These are phyloP conservation scores for Neurospora pannonica DNA, from an alignment of 495 filamentous ascomycete genomes.

Conservation along the genomic window DNA sequence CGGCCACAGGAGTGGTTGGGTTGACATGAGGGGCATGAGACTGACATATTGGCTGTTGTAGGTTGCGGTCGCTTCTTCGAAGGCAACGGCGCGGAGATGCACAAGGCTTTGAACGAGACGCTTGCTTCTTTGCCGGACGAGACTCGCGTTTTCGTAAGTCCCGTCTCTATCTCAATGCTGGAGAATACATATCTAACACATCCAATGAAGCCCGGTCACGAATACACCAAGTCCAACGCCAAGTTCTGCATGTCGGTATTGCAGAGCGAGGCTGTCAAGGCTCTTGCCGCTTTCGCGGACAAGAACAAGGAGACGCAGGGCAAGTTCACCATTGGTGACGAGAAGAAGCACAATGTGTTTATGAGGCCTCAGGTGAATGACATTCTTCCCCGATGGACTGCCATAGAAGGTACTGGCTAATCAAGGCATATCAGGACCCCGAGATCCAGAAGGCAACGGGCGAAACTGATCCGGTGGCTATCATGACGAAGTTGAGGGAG, in stretches of 20 bases:
- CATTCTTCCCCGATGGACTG: background rate
- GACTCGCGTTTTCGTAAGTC: slow-evolving; percentile 84
- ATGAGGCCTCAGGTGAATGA: slow-evolving; percentile 74
- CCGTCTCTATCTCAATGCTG: too few relatives aligned
- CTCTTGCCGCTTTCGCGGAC: slow-evolving; percentile 69
- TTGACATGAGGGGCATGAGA: too few relatives aligned
- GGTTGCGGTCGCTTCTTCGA: slow-evolving; percentile 98
- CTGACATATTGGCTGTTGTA: slow-evolving; percentile 17
- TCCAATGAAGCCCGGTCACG: slow-evolving; percentile 96
- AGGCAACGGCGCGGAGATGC: slow-evolving; percentile 77
- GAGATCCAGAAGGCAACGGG: slow-evolving; percentile 76
- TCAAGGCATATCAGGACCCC: slow-evolving; percentile 72
- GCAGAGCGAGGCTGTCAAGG: slow-evolving; percentile 64
- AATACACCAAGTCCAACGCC: slow-evolving; percentile 92
- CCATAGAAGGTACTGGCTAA: background rate
- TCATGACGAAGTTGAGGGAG: slow-evolving; percentile 78
- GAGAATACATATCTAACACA: too few relatives aligned
- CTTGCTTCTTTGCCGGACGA: slow-evolving; percentile 78
- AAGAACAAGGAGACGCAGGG: slow-evolving; percentile 83
- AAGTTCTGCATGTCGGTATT: slow-evolving; percentile 72
- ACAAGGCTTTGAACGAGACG: slow-evolving; percentile 80
- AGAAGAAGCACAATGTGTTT: slow-evolving; percentile 98
- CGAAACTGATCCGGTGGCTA: slow-evolving; percentile 70
- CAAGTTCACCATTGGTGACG: slow-evolving; percentile 93
- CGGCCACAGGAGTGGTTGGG: too few relatives aligned